These are phyloP conservation scores for Rhizopogon roseolus DNA, from an alignment of 768 basidiomycete species.

Conservation along the genomic window DNA sequence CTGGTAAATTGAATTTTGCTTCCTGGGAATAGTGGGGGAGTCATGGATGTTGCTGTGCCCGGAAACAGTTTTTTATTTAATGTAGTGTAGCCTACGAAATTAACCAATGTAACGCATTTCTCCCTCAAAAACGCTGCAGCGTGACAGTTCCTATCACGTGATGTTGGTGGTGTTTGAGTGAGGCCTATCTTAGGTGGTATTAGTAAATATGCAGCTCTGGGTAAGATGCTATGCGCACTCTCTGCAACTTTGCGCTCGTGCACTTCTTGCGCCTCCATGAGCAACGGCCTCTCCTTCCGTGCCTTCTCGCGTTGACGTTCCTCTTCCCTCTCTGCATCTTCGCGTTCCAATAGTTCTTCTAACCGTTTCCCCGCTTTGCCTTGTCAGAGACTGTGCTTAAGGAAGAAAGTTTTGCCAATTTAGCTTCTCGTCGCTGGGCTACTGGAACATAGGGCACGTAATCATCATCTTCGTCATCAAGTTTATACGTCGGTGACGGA, in stretches of 20 bases:
- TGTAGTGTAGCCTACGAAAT: no score
- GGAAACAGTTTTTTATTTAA: no score
- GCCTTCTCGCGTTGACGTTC: constrained; percentile 69
- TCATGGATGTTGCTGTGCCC: no score
- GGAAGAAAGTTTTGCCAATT: constrained; percentile 69
- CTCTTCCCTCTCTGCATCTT: constrained; percentile 77
- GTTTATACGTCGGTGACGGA: constrained; percentile 54
- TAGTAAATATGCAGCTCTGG: constrained; percentile 12
- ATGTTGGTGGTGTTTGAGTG: no score
- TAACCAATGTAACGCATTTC: no score
- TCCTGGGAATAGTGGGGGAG: no score
- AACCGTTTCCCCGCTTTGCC: constrained; percentile 41
- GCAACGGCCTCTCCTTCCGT: constrained; percentile 79
- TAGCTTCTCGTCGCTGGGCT: constrained; percentile 76
- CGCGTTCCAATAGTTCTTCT: constrained; percentile 56
- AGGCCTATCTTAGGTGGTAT: not conserved
- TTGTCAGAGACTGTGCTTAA: constrained; percentile 53
- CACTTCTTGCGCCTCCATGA: constrained; percentile 95
- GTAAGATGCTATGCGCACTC: constrained; percentile 46
- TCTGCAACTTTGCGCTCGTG: constrained; percentile 78
- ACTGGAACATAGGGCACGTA: constrained; percentile 89
- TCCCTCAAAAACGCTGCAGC: no score
- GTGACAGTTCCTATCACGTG: no score
- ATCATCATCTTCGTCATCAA: constrained; percentile 56
- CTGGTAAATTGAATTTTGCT: not conserved